These are phyloP conservation scores for Aspergillus avenaceus DNA, from an alignment of 495 filamentous ascomycete genomes.

Conservation along the genomic window DNA sequence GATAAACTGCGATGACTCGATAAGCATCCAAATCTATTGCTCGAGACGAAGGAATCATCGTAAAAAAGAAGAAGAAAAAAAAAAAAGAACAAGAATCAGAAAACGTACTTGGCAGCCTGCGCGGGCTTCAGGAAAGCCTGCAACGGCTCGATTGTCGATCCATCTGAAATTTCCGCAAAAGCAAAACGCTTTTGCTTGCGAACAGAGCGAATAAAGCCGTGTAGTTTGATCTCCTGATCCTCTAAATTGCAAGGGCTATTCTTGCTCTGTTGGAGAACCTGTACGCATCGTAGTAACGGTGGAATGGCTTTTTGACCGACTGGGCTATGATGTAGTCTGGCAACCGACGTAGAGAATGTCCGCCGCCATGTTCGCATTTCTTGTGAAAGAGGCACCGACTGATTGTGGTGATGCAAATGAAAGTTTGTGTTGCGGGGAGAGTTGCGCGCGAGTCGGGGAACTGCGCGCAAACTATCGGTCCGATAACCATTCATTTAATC, in stretches of 20 bases:
- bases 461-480: neutral
- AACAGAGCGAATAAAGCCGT: constrained; percentile 80
- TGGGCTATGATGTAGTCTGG: constrained; percentile 25
- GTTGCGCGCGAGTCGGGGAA: neutral
- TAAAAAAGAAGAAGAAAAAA: no score
- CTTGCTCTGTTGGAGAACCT: constrained; percentile 33
- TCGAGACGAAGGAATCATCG: no score
- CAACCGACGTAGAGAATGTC: constrained; percentile 35
- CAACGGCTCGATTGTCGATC: constrained; percentile 71
- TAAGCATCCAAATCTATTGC: neutral
- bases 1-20: constrained; percentile 53
- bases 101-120: constrained; percentile 71
- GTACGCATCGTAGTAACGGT: constrained; percentile 30
- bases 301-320: constrained; percentile 12
- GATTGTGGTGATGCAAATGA: constrained; percentile 11
- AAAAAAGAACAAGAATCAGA: constrained; percentile 7
- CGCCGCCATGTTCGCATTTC: constrained; percentile 47
- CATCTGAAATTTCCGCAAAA: constrained; percentile 86
- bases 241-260: constrained; percentile 27
- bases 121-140: constrained; percentile 78
- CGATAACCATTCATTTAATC: no score
- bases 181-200: constrained; percentile 78
- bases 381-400: constrained; percentile 15
- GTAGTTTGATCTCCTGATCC: constrained; percentile 52
- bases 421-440: neutral